Evolutionary conservation across 73 alveolate genomes (phyloP).

Genomic region (Stentor roeselii): DNA sequence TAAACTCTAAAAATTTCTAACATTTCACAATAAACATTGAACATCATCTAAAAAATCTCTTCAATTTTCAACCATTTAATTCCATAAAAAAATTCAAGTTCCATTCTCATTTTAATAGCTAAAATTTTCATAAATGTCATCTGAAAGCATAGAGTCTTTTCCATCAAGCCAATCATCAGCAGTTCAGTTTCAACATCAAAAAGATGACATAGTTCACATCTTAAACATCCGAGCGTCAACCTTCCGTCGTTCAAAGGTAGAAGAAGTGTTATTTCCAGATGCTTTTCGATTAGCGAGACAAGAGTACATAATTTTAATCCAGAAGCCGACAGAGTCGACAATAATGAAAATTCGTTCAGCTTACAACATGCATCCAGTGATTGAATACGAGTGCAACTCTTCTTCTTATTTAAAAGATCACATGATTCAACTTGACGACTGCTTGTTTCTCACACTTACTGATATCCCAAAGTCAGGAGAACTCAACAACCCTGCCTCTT

Average conservation of each 20-base stretch:
- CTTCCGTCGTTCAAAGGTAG: neutral
- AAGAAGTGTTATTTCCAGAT: neutral
- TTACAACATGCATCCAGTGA: conserved; percentile 6
- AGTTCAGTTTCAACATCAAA: neutral
- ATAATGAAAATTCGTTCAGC: neutral
- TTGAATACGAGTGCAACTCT: conserved; percentile 14
- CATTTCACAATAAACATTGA: too few relatives aligned
- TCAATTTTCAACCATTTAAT: too few relatives aligned
- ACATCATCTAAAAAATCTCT: too few relatives aligned
- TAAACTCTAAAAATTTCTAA: too few relatives aligned
- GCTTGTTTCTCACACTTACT: neutral
- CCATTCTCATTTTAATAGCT: too few relatives aligned
- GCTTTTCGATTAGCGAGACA: neutral
- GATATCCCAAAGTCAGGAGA: conserved; percentile 11
- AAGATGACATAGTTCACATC: neutral
- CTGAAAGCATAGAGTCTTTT: too few relatives aligned
- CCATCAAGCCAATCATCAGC: too few relatives aligned
- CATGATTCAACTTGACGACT: neutral
- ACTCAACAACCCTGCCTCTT: neutral
- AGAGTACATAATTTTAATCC: neutral
- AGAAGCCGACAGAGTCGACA: neutral
- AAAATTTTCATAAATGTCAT: too few relatives aligned
- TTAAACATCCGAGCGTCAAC: neutral
- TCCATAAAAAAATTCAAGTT: too few relatives aligned
- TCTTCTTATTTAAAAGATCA: neutral